Conservation (phyloP, 169 alveolate species). For the Blepharisma undulans region DNA sequence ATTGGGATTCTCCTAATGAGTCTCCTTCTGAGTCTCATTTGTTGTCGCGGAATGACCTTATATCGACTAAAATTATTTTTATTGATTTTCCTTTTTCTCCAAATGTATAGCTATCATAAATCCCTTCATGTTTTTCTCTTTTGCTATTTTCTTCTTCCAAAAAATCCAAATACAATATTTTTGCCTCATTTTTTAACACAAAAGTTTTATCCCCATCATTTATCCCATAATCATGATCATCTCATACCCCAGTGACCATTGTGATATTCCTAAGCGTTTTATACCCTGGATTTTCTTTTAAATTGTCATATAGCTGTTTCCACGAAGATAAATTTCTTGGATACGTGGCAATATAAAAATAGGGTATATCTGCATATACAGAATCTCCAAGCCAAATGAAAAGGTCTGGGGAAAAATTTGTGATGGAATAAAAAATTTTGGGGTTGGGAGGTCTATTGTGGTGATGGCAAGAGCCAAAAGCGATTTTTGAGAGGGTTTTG, state of each 20-base stretch:
- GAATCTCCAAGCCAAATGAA: slow-evolving; percentile 26
- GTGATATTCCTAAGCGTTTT: not conserved
- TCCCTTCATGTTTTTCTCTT: slow-evolving; percentile 42
- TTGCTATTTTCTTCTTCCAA: slow-evolving; percentile 47
- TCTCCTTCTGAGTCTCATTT: slow-evolving; percentile 38
- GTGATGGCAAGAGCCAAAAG: slow-evolving; percentile 24
- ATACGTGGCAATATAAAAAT: not conserved
- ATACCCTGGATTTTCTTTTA: not conserved
- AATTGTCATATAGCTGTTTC: not conserved
- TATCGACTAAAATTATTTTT: slow-evolving; percentile 76
- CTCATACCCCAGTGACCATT: slow-evolving; percentile 73
- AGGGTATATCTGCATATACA: not conserved
- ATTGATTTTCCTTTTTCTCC: slow-evolving; percentile 43
- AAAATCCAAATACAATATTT: slow-evolving; percentile 66
- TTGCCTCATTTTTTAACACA: slow-evolving; percentile 48
- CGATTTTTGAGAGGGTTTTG: not conserved
- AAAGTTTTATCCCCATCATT: slow-evolving; percentile 62
- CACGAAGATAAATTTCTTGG: not conserved
- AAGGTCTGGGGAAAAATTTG: slow-evolving; percentile 15
- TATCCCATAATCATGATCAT: slow-evolving; percentile 81
- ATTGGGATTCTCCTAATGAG: slow-evolving; percentile 62
- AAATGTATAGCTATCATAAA: slow-evolving; percentile 61
- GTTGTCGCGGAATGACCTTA: slow-evolving; percentile 64
- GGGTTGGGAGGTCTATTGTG: not conserved
- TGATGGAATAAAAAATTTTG: slow-evolving; percentile 1